phyloP scores from a whole-genome alignment of 306 rosid genomes.

The apple (Malus domestica) region DNA sequence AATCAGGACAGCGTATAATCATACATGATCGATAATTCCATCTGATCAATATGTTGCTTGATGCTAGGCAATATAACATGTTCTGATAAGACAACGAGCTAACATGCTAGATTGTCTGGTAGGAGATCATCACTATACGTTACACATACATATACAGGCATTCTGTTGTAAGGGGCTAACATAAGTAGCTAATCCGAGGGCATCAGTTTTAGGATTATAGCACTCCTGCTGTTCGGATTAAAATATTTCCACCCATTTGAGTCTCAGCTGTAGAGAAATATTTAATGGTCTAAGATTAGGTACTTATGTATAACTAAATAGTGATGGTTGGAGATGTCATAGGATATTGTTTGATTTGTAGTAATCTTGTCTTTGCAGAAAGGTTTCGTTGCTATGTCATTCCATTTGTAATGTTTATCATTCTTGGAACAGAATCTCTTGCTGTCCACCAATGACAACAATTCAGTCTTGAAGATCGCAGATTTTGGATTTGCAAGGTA shows the following conservation, averaged over 20 bases:
- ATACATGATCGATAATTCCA: not conserved
- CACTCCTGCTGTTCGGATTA: not conserved
- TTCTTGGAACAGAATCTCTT: slow-evolving; percentile 90
- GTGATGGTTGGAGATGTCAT: not conserved
- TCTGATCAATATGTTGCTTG: not conserved
- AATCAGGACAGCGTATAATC: not conserved
- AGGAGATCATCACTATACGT: not conserved
- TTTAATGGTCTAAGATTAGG: not conserved
- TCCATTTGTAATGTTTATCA: slow-evolving; percentile 31
- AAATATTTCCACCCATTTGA: not conserved
- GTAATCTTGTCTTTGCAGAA: slow-evolving; percentile 25
- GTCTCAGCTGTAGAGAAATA: not conserved
- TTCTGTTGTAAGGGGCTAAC: not conserved
- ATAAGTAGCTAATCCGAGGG: not conserved
- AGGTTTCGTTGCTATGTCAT: slow-evolving; percentile 31
- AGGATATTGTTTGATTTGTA: slow-evolving; percentile 14
- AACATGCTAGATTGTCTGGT: not conserved
- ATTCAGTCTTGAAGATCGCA: slow-evolving; percentile 83
- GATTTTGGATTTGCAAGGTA: slow-evolving; percentile 99
- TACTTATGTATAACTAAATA: not conserved
- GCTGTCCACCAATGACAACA: slow-evolving; percentile 65
- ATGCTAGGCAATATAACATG: not conserved
- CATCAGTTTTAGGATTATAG: not conserved
- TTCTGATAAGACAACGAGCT: not conserved
- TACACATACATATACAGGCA: not conserved